These are phyloP conservation scores for Biscogniauxia marginata DNA, from an alignment of 2,329 filamentous ascomycete species.

Conservation along the genomic window DNA sequence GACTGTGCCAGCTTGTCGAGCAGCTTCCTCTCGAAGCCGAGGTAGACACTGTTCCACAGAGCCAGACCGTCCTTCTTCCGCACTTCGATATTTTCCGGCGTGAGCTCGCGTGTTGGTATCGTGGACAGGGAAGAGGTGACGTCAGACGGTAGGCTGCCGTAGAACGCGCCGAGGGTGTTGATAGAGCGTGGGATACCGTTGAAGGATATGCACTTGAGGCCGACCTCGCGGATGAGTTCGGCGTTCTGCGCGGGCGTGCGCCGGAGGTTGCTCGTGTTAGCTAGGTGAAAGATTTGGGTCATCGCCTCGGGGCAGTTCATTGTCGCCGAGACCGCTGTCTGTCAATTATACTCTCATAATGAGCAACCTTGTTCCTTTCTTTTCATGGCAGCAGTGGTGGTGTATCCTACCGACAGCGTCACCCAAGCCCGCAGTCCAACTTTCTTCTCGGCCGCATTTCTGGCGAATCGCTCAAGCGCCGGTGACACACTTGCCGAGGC, in stretches of 20 bases:
- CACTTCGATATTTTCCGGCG: slow-evolving; percentile 50
- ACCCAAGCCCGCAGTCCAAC: slow-evolving; percentile 36
- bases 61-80: slow-evolving; percentile 58
- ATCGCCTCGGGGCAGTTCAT: slow-evolving; percentile 82
- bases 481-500: slow-evolving; percentile 62
- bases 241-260: slow-evolving; percentile 49
- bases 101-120: slow-evolving; percentile 53
- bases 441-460: slow-evolving; percentile 57
- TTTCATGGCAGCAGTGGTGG: background rate
- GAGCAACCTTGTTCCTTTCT: background rate
- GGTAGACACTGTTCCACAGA: slow-evolving; percentile 77
- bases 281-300: slow-evolving; percentile 57
- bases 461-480: slow-evolving; percentile 63
- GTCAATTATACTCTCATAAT: background rate
- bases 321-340: slow-evolving; percentile 81
- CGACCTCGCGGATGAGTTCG: slow-evolving; percentile 73
- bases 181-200: slow-evolving; percentile 82
- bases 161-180: slow-evolving; percentile 75
- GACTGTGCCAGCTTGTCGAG: slow-evolving; percentile 67
- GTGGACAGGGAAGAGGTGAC: slow-evolving; percentile 55
- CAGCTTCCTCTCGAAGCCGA: slow-evolving; percentile 71
- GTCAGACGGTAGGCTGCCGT: slow-evolving; percentile 56
- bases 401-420: slow-evolving; percentile 31
- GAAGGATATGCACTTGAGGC: slow-evolving; percentile 75
- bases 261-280: slow-evolving; percentile 30